Evolutionary conservation across 2,329 filamentous ascomycete species (phyloP).

Genomic region (Alternaria arborescens): DNA sequence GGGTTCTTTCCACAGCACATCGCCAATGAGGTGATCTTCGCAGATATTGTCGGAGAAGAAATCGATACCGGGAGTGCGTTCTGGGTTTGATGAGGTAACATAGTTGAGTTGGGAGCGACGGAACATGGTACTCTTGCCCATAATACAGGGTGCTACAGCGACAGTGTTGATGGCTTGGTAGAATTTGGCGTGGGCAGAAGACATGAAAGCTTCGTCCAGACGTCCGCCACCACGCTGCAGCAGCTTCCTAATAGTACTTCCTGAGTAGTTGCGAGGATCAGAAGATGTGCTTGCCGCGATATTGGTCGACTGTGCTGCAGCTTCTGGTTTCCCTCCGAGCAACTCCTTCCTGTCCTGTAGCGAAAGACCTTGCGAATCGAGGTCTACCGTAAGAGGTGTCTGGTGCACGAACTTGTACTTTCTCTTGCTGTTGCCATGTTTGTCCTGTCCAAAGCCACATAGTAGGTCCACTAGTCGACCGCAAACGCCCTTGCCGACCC

Average conservation of each 20-base stretch:
- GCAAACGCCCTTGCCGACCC: slow-evolving; percentile 80
- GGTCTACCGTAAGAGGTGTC: slow-evolving; percentile 87
- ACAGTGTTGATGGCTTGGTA: slow-evolving; percentile 97
- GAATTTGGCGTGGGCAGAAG: slow-evolving; percentile 94
- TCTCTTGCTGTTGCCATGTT: slow-evolving; percentile 42
- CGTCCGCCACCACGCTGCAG: slow-evolving; percentile 73
- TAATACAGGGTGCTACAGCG: slow-evolving; percentile 86
- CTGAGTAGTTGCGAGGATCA: slow-evolving; percentile 34
- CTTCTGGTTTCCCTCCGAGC: slow-evolving; percentile 36
- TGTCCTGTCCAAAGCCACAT: slow-evolving; percentile 67
- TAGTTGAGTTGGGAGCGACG: slow-evolving; percentile 86
- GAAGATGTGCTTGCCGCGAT: slow-evolving; percentile 41
- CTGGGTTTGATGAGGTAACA: slow-evolving; percentile 65
- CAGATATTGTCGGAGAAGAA: slow-evolving; percentile 97
- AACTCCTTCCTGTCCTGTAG: slow-evolving; percentile 43
- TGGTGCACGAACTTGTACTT: slow-evolving; percentile 92
- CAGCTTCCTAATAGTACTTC: slow-evolving; percentile 32
- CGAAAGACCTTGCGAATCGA: slow-evolving; percentile 42
- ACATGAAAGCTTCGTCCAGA: slow-evolving; percentile 94
- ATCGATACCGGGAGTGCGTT: slow-evolving; percentile 75
- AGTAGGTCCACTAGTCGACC: slow-evolving; percentile 91
- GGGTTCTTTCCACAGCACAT: slow-evolving; percentile 80
- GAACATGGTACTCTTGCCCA: slow-evolving; percentile 99
- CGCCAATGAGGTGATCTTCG: slow-evolving; percentile 95
- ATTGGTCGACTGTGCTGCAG: slow-evolving; percentile 26